These are phyloP conservation scores for Pseudozyma sp. DNA, from an alignment of 1,284 basidiomycete genomes.

Conservation along the genomic window DNA sequence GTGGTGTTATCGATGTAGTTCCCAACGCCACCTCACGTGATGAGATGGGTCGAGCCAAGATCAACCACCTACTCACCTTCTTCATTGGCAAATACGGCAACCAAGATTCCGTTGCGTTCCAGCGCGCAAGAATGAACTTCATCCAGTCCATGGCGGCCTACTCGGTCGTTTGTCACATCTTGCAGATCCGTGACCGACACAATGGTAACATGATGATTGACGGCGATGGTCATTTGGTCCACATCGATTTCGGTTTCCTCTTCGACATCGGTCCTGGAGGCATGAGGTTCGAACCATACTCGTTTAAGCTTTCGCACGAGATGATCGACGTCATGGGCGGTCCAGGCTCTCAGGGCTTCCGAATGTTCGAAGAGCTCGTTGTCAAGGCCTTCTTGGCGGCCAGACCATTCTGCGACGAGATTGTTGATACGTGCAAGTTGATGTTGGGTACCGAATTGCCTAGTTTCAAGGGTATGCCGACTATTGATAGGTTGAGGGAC, in stretches of 20 bases:
- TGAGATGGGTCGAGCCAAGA: slow-evolving; percentile 98
- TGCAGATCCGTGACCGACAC: slow-evolving; percentile 97
- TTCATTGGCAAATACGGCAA: slow-evolving; percentile 95
- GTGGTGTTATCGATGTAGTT: slow-evolving; percentile 98
- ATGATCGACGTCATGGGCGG: slow-evolving; percentile 99
- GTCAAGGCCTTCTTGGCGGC: slow-evolving; percentile 96
- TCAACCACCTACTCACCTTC: slow-evolving; percentile 94
- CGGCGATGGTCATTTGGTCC: slow-evolving; percentile 93
- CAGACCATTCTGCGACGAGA: slow-evolving; percentile 87
- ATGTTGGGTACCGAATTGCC: slow-evolving; percentile 96
- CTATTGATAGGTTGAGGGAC: slow-evolving; percentile 83
- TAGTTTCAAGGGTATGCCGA: slow-evolving; percentile 91
- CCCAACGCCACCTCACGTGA: slow-evolving; percentile 97
- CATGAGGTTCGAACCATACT: slow-evolving; percentile 71
- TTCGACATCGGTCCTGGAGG: slow-evolving; percentile 84
- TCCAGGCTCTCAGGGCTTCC: slow-evolving; percentile 88
- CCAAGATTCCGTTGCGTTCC: slow-evolving; percentile 88
- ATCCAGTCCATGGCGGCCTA: slow-evolving; percentile 99
- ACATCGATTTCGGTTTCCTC: slow-evolving; percentile 97
- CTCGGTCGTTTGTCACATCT: slow-evolving; percentile 96
- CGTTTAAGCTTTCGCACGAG: slow-evolving; percentile 97
- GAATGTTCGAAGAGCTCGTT: slow-evolving; percentile 90
- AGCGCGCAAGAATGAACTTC: slow-evolving; percentile 92
- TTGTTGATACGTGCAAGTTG: slow-evolving; percentile 86
- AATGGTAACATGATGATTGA: slow-evolving; percentile 99